Conservation (phyloP, 805 yeast genomes). For the Candida gorgasii region DNA sequence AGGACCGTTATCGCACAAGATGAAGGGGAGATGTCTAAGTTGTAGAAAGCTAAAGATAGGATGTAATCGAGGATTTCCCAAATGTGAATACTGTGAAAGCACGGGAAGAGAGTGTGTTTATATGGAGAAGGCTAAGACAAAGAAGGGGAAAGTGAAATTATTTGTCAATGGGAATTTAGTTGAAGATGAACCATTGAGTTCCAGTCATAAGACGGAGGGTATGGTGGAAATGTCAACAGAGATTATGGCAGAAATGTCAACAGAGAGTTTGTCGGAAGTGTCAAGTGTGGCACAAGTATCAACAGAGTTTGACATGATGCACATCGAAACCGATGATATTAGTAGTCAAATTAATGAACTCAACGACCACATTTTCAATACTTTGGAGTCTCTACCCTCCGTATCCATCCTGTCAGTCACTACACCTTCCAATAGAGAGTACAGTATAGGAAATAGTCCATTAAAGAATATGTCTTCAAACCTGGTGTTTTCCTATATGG, state of each 20-base stretch:
- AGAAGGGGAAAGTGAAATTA: neutral
- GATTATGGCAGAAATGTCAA: too few relatives aligned
- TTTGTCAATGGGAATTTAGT: neutral
- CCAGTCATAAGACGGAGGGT: too few relatives aligned
- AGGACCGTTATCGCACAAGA: neutral
- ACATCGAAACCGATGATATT: neutral
- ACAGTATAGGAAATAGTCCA: too few relatives aligned
- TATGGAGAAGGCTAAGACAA: slow-evolving; percentile 1
- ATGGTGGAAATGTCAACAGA: too few relatives aligned
- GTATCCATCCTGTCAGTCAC: neutral
- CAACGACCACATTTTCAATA: neutral
- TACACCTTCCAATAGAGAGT: too few relatives aligned
- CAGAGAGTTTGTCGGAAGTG: too few relatives aligned
- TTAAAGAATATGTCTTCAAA: too few relatives aligned
- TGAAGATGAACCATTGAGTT: neutral
- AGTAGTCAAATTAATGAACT: neutral
- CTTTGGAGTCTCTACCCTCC: neutral
- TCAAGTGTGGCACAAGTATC: neutral
- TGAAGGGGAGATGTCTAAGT: slow-evolving; percentile 9
- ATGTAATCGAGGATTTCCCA: slow-evolving; percentile 7
- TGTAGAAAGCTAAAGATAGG: slow-evolving; percentile 11
- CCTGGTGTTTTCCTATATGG: too few relatives aligned
- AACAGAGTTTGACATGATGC: neutral
- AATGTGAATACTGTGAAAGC: slow-evolving; percentile 11
- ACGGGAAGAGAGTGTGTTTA: slow-evolving; percentile 12